Conservation (phyloP, 148 eudicot species). For the Diospyros kaki region DNA sequence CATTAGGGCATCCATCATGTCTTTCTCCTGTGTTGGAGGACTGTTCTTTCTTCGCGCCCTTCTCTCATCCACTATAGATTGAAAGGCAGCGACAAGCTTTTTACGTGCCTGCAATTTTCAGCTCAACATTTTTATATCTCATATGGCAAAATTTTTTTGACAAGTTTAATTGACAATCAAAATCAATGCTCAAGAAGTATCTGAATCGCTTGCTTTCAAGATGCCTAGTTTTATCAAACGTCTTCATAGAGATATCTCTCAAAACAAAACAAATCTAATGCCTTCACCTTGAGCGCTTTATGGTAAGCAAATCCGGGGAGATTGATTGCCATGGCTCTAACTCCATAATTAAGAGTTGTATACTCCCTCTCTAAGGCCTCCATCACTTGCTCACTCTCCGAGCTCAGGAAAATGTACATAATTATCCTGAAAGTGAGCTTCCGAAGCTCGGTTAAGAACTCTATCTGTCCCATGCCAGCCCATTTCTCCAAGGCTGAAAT, state of each 20-base stretch:
- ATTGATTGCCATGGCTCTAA: constrained; percentile 81
- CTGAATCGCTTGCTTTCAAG: background rate
- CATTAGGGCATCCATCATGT: constrained; percentile 80
- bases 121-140: background rate
- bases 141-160: background rate
- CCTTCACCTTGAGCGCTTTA: constrained; percentile 65
- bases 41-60: constrained; percentile 32
- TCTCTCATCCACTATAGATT: constrained; percentile 47
- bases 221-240: too few species aligned
- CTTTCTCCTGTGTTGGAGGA: constrained; percentile 37
- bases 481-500: constrained; percentile 50
- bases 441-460: constrained; percentile 64
- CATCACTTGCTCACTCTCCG: constrained; percentile 60
- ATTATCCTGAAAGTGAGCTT: constrained; percentile 74
- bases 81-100: constrained; percentile 57
- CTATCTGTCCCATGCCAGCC: constrained; percentile 67
- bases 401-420: constrained; percentile 71
- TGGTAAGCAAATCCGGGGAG: constrained; percentile 82
- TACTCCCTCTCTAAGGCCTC: constrained; percentile 71
- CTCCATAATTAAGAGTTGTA: constrained; percentile 59
- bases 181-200: background rate
- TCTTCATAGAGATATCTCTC: too few species aligned
- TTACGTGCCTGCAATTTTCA: constrained; percentile 56
- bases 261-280: background rate
- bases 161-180: background rate